Evolutionary conservation across 129 eudicot genomes (phyloP).

Genomic region (Helianthus tuberosus): DNA sequence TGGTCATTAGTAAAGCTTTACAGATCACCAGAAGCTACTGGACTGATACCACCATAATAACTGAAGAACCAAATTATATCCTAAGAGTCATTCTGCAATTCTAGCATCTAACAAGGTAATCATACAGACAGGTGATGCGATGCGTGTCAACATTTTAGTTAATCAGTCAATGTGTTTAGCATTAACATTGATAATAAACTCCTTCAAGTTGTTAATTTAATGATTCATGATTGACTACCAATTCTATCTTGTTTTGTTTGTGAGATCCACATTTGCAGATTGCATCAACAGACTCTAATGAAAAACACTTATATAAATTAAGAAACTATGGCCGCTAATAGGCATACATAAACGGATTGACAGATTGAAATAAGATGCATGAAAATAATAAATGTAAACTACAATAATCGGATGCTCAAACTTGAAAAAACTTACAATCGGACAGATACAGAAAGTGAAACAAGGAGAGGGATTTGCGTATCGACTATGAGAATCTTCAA

Average conservation of each 20-base stretch:
- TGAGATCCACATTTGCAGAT: no score
- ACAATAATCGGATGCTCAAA: neutral
- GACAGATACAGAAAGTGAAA: neutral
- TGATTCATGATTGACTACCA: no score
- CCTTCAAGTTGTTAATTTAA: no score
- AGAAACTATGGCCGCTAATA: no score
- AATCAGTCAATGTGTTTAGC: no score
- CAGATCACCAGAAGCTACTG: neutral
- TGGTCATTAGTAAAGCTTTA: neutral
- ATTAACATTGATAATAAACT: no score
- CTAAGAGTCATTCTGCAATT: neutral
- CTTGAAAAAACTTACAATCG: constrained; percentile 14
- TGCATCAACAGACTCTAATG: no score
- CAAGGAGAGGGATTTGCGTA: neutral
- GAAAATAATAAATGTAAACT: constrained; percentile 5
- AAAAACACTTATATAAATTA: no score
- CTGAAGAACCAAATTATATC: no score
- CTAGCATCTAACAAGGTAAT: neutral
- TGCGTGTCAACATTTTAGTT: neutral
- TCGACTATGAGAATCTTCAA: constrained; percentile 2
- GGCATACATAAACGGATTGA: neutral
- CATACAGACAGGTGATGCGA: neutral
- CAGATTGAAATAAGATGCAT: constrained; percentile 5
- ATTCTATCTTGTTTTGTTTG: no score
- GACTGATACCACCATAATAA: no score